phyloP scores from a whole-genome alignment of 352 stramenopile genomes.

The Globisporangium spinosum region DNA sequence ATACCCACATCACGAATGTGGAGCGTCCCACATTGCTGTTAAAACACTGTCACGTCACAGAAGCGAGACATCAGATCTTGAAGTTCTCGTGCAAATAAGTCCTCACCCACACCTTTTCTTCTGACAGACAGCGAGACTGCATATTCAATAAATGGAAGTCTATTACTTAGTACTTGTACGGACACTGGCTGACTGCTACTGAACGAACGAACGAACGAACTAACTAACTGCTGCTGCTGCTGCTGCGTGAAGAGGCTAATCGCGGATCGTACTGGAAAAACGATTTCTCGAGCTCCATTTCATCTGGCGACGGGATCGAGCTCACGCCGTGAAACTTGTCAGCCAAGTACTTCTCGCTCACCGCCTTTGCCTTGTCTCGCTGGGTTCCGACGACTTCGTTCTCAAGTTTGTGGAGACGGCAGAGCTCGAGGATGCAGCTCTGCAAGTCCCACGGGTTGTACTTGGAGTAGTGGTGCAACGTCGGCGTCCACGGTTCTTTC shows the following conservation, averaged over 20 bases:
- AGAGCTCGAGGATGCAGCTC: constrained; percentile 63
- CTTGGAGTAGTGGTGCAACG: constrained; percentile 71
- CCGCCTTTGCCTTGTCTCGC: constrained; percentile 74
- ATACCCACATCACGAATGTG: constrained; percentile 4
- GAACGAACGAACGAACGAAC: background rate
- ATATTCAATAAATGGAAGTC: constrained; percentile 5
- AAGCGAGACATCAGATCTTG: background rate
- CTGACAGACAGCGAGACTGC: background rate
- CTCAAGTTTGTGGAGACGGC: constrained; percentile 56
- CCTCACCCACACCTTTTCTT: background rate
- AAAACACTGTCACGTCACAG: background rate
- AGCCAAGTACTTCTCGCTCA: constrained; percentile 78
- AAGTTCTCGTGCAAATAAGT: background rate
- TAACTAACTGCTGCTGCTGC: constrained; percentile 8
- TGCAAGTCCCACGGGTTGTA: constrained; percentile 71
- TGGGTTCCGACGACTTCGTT: constrained; percentile 55
- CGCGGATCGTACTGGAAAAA: constrained; percentile 29
- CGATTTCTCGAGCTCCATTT: constrained; percentile 43
- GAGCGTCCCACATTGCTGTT: background rate
- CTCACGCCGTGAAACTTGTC: constrained; percentile 65
- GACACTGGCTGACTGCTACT: constrained; percentile 7
- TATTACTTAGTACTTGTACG: constrained; percentile 12
- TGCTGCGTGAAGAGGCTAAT: constrained; percentile 3
- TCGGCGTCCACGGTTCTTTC: constrained; percentile 68
- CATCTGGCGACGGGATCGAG: constrained; percentile 39